A percentile compares a stretch with the other conserved stretches of the same genome.
These are phyloP conservation scores for Diaporthe amygdali DNA, from an alignment of 2,329 filamentous ascomycete genomes.

Conservation along the genomic window DNA sequence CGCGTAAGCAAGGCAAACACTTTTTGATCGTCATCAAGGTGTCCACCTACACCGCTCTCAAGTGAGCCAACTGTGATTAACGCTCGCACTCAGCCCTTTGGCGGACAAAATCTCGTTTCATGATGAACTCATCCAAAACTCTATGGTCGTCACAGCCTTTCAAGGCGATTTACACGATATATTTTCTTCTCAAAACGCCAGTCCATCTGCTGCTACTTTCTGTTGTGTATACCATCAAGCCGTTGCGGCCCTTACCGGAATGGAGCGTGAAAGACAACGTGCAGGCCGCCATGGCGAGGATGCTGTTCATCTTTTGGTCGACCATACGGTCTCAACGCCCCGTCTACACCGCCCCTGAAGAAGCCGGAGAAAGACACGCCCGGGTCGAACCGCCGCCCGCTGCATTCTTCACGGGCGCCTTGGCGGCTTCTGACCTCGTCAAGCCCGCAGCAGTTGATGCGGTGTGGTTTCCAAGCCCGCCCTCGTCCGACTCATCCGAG, in stretches of 20 bases:
- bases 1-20: neutral
- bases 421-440: constrained; percentile 15
- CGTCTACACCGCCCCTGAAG: constrained; percentile 20
- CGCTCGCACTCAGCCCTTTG: neutral
- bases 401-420: constrained; percentile 19
- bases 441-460: constrained; percentile 26
- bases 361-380: constrained; percentile 23
- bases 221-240: constrained; percentile 21
- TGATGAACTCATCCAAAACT: neutral
- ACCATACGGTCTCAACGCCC: constrained; percentile 23
- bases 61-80: neutral
- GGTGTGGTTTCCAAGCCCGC: constrained; percentile 28
- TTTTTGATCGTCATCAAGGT: neutral
- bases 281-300: constrained; percentile 13
- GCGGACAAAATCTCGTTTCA: neutral
- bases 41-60: neutral
- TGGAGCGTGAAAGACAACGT: constrained; percentile 27
- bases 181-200: constrained; percentile 9
- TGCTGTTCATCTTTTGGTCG: constrained; percentile 20
- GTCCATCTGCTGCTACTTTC: constrained; percentile 20
- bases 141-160: constrained; percentile 14
- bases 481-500: neutral
- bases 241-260: constrained; percentile 26
- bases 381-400: constrained; percentile 18
- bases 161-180: constrained; percentile 12